Percentiles rank a stretch among this genome's conserved stretches.
These are phyloP conservation scores for Mucor mucedo DNA, from an alignment of 371 early-diverging fungal genomes.

Conservation along the genomic window DNA sequence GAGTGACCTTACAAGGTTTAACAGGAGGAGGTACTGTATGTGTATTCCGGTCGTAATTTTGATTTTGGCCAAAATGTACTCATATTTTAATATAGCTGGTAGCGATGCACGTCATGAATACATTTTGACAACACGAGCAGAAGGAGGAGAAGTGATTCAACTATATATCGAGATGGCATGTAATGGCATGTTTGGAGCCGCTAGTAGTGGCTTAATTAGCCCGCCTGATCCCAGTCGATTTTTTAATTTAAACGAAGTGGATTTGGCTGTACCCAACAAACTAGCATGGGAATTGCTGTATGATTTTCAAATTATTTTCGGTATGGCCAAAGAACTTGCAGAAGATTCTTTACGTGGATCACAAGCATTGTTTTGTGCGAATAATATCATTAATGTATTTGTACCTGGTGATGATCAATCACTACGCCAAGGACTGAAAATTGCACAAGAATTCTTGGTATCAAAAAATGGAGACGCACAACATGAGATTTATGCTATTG, in stretches of 20 bases:
- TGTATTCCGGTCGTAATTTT: neutral
- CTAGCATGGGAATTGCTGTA: constrained; percentile 72
- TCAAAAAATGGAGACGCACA: constrained; percentile 49
- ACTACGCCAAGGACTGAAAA: constrained; percentile 54
- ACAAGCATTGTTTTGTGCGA: constrained; percentile 84
- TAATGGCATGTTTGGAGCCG: constrained; percentile 87
- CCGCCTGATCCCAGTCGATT: constrained; percentile 69
- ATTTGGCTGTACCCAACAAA: constrained; percentile 75
- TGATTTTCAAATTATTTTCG: constrained; percentile 83
- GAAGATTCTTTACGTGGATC: constrained; percentile 71
- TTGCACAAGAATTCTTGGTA: constrained; percentile 67
- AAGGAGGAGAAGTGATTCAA: constrained; percentile 70
- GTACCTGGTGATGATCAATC: constrained; percentile 52
- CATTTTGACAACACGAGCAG: constrained; percentile 63
- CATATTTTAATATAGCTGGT: constrained; percentile 37
- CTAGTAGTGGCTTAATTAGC: constrained; percentile 57
- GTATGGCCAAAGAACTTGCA: constrained; percentile 79
- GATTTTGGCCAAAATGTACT: neutral
- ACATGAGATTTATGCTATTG: constrained; percentile 40
- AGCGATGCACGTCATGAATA: constrained; percentile 76
- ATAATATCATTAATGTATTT: constrained; percentile 83
- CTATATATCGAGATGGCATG: constrained; percentile 90
- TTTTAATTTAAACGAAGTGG: constrained; percentile 55
- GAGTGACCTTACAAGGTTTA: constrained; percentile 84
- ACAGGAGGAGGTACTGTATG: constrained; percentile 71